A percentile compares a stretch with the other conserved stretches of the same genome.
Conservation (phyloP, 1,139 yeast genomes). For the Saccharomyces hybrid region DNA sequence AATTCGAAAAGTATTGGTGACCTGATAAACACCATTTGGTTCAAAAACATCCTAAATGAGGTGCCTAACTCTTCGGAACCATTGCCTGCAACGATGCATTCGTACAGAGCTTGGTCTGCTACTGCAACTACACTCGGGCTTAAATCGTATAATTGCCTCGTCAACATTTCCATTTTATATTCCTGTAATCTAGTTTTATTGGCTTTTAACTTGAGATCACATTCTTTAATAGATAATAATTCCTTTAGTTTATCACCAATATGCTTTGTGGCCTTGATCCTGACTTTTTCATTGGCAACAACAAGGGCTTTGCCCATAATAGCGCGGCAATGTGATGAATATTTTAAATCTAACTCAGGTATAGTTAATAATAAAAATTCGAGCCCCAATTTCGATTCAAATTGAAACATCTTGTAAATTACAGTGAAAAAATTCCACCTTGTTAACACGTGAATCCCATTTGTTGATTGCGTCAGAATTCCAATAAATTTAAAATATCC, state of each 20-base stretch:
- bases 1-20: slow-evolving; percentile 44
- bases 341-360: slow-evolving; percentile 51
- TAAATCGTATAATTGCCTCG: slow-evolving; percentile 65
- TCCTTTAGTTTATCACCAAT: slow-evolving; percentile 35
- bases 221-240: slow-evolving; percentile 6
- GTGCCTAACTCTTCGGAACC: slow-evolving; percentile 25
- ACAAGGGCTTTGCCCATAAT: slow-evolving; percentile 59
- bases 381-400: slow-evolving; percentile 44
- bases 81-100: slow-evolving; percentile 35
- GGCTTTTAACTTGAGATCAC: slow-evolving; percentile 8
- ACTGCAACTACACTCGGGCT: slow-evolving; percentile 48
- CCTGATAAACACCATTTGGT: slow-evolving; percentile 31
- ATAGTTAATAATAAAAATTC: slow-evolving; percentile 53
- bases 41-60: slow-evolving; percentile 24
- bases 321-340: slow-evolving; percentile 62
- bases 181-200: slow-evolving; percentile 18
- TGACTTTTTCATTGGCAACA: slow-evolving; percentile 45
- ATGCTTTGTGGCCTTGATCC: slow-evolving; percentile 49
- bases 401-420: slow-evolving; percentile 63
- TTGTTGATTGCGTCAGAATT: slow-evolving; percentile 48
- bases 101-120: slow-evolving; percentile 49
- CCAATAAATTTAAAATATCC: slow-evolving; percentile 82
- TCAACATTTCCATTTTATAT: slow-evolving; percentile 43
- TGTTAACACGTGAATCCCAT: slow-evolving; percentile 62
- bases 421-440: slow-evolving; percentile 82